A percentile compares a stretch with the other conserved stretches of the same genome.
Evolutionary conservation across 1,284 basidiomycete species (phyloP).

Genomic region (Naganishia albida): DNA sequence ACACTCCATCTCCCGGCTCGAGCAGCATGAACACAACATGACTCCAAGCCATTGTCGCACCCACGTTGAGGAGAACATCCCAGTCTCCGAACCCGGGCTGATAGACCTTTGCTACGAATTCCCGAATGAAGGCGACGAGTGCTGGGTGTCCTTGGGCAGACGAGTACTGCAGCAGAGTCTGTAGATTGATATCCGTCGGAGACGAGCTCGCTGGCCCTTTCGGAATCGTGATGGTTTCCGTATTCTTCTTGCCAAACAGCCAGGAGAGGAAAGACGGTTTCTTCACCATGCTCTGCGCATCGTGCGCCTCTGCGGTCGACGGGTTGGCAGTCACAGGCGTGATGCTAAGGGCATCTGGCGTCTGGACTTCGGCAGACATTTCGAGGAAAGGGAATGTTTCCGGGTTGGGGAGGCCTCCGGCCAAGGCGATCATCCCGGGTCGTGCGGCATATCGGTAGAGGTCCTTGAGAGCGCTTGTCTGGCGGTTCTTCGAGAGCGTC

Average conservation of each 20-base stretch:
- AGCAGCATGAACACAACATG: slow-evolving; percentile 61
- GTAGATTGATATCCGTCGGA: slow-evolving; percentile 60
- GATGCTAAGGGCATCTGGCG: slow-evolving; percentile 51
- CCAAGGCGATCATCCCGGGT: slow-evolving; percentile 48
- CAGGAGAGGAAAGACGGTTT: slow-evolving; percentile 62
- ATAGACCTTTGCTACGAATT: slow-evolving; percentile 66
- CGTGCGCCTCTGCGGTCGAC: slow-evolving; percentile 31
- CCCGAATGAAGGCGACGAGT: slow-evolving; percentile 53
- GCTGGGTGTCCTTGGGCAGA: slow-evolving; percentile 50
- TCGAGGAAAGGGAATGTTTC: slow-evolving; percentile 48
- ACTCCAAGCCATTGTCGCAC: slow-evolving; percentile 71
- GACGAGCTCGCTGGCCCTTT: slow-evolving; percentile 59
- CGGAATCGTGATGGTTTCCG: slow-evolving; percentile 62
- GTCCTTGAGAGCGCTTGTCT: slow-evolving; percentile 64
- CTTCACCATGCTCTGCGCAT: slow-evolving; percentile 39
- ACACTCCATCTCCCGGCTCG: slow-evolving; percentile 70
- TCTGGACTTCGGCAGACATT: slow-evolving; percentile 30
- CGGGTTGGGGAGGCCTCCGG: slow-evolving; percentile 53
- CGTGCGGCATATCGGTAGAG: slow-evolving; percentile 47
- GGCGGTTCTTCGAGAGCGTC: slow-evolving; percentile 60
- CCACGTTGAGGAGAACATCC: slow-evolving; percentile 64
- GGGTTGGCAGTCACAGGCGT: slow-evolving; percentile 57
- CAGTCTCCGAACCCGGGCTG: slow-evolving; percentile 70
- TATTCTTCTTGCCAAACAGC: slow-evolving; percentile 60
- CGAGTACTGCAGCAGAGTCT: slow-evolving; percentile 72